A percentile compares a stretch with the other conserved stretches of the same genome.
Evolutionary conservation across 768 basidiomycete genomes (phyloP).

Genomic region (Fistulinella prunicolor): DNA sequence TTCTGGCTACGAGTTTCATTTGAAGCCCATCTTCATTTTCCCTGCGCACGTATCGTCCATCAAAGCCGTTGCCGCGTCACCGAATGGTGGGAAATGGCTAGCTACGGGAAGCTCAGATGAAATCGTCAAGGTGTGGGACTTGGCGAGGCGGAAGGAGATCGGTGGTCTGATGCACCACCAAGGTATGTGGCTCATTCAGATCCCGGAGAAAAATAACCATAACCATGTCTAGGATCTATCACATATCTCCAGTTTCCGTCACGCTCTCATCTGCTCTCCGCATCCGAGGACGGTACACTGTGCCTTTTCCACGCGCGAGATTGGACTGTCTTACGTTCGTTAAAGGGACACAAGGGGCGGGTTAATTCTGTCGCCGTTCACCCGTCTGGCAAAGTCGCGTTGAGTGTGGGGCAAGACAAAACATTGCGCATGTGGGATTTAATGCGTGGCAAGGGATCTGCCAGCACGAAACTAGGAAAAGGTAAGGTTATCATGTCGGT

Average conservation of each 20-base stretch:
- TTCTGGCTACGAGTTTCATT: slow-evolving; percentile 33
- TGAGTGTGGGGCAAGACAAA: slow-evolving; percentile 88
- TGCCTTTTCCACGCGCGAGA: slow-evolving; percentile 90
- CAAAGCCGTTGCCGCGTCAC: slow-evolving; percentile 85
- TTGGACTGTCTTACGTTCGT: slow-evolving; percentile 82
- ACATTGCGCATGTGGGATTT: slow-evolving; percentile 98
- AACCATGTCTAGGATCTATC: slow-evolving; percentile 67
- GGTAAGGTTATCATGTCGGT: slow-evolving; percentile 43
- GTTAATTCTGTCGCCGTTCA: slow-evolving; percentile 91
- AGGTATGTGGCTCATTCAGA: slow-evolving; percentile 47
- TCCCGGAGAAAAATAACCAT: not conserved
- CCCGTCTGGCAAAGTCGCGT: slow-evolving; percentile 85
- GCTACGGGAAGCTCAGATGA: slow-evolving; percentile 96
- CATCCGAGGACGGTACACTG: slow-evolving; percentile 90
- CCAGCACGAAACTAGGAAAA: slow-evolving; percentile 85
- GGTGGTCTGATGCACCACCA: slow-evolving; percentile 94
- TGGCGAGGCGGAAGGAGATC: slow-evolving; percentile 87
- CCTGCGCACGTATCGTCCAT: slow-evolving; percentile 95
- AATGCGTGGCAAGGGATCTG: slow-evolving; percentile 88
- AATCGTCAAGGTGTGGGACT: slow-evolving; percentile 95
- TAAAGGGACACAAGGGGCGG: slow-evolving; percentile 93
- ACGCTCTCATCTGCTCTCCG: slow-evolving; percentile 84
- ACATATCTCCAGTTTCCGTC: slow-evolving; percentile 86
- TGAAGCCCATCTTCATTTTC: slow-evolving; percentile 91
- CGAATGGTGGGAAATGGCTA: slow-evolving; percentile 91